Evolutionary conservation across 768 basidiomycete species (phyloP), one percentile per base, ranked within the genome.

Genomic region (Rhodotorula paludigena): DNA sequence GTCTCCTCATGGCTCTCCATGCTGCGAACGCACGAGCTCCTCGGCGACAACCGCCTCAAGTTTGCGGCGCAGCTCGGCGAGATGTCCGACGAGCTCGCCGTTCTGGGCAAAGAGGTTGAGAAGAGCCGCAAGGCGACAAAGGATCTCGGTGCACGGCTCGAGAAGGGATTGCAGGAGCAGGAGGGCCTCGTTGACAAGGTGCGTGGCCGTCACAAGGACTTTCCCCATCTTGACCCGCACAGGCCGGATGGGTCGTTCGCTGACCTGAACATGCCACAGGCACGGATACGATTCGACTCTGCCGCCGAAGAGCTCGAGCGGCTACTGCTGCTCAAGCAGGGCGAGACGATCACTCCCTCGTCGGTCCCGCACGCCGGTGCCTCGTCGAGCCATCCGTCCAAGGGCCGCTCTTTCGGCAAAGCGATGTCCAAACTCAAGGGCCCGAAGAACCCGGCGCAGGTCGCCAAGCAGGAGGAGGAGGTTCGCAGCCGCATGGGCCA

Each of bases 81-180:
- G 79, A 98, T 97, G 91, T 87, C 89, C 75, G 92, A 97, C n/a
- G 96, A 99, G 76, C 82, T 99, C 35, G 80, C 84, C 25, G 87
- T 83, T 16, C 81, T 98, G 9, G 85, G 86, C 0, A 90, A 90
- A 74, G 93, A 98, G 78, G 90, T 96, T 1, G 96, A 99, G 72
- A 92, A 91, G 81, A 88, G 89, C 77, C 82, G 94, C 60, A 98
- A 98, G 79, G 83, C 87, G 89, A 90, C 90, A 41, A 98, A 97
- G 78, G 96, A 99, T 28, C 82, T 93, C 41, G 90, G 90, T 5
- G 83, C 82, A 30, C 83, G 93, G 64, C 92, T 93, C 76, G 96
- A 99, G 77, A 85, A 89, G 55, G 84, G 86, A 23, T 80, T 98
- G 36, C 87, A 89, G 75, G 96, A 99, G 66, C 89, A 91, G 28